These are phyloP conservation scores for Porodaedalea pini DNA, from an alignment of 1,284 basidiomycete species.

Conservation along the genomic window DNA sequence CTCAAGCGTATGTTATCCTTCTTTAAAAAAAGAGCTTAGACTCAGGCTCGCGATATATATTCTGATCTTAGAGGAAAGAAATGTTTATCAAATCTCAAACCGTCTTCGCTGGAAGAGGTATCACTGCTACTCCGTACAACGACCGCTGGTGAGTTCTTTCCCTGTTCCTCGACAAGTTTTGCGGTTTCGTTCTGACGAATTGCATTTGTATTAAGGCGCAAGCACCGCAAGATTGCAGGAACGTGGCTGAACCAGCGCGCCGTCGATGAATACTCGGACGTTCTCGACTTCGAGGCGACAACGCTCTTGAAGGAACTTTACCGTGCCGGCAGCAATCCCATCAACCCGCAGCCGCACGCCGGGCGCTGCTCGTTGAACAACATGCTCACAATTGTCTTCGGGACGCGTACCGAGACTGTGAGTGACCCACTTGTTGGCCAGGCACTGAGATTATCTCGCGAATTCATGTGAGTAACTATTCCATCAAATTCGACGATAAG, in stretches of 20 bases:
- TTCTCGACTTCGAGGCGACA: slow-evolving; percentile 37
- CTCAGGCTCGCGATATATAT: background rate
- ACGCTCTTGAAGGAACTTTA: slow-evolving; percentile 36
- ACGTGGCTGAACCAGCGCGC: slow-evolving; percentile 33
- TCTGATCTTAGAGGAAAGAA: slow-evolving; percentile 29
- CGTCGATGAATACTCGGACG: slow-evolving; percentile 31
- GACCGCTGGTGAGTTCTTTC: slow-evolving; percentile 34
- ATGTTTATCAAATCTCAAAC: slow-evolving; percentile 43
- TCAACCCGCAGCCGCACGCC: slow-evolving; percentile 36
- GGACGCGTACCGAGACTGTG: slow-evolving; percentile 32
- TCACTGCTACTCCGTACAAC: slow-evolving; percentile 41
- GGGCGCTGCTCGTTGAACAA: slow-evolving; percentile 36
- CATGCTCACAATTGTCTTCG: slow-evolving; percentile 38
- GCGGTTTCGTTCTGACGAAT: background rate
- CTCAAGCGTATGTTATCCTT: slow-evolving; percentile 27
- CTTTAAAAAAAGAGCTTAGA: background rate
- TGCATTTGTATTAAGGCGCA: slow-evolving; percentile 30
- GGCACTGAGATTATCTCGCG: slow-evolving; percentile 33
- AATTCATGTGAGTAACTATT: slow-evolving; percentile 38
- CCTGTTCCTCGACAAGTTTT: background rate
- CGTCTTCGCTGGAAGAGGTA: slow-evolving; percentile 38
- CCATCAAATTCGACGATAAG: background rate
- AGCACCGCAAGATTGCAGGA: slow-evolving; percentile 38
- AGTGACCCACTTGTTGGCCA: slow-evolving; percentile 33
- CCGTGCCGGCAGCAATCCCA: slow-evolving; percentile 30